Base-by-base conservation (phyloP, 2,329 filamentous ascomycete species). In the Fusarium hainanense region DNA sequence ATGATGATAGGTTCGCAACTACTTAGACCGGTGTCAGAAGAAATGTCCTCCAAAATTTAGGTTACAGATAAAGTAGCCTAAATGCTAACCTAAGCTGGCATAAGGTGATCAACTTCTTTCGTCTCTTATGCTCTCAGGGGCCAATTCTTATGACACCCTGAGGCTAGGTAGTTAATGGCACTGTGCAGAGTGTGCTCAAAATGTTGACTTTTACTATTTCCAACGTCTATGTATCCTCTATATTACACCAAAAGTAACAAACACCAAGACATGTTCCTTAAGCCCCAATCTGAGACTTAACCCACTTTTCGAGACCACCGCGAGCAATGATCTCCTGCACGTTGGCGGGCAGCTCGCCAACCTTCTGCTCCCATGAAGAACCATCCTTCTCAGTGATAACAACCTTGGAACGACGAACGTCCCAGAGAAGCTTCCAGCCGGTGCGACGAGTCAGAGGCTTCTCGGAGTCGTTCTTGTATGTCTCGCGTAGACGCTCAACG, bases 391-490 rank as follows among this genome's bases (percentile, higher is more conserved):
- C 92, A 21, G 87, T 87, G 2, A 97, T 85, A 2, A 85, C 85
- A 8, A 97, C 90, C 73, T 86, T 88, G 78, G 89, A 93, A 61
- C 90, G 84, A 61, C 86, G 82, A 13, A 97, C 88, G 78, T 97
- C 93, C 93, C 93, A 97, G 6, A 87, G 84, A 28, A 97, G 84
- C 51, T 84, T 94, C 94, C 93, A 97, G 16, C 93, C 93, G 0
- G 93, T 97, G 30, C 93, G 85, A 28, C 90, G 84, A 0, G 93
- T 94, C 18, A 89, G 79, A 43, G 84, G 76, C 79, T 90, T 91
- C 32, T 82, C 75, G 3, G 73, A 80, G 16, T 82, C 79, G 20
- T 75, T 79, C 54, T 81, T 79, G 77, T 89, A 94, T 1, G 84
- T 84, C 76, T 88, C 88, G 3, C 92, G 83, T 23, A 95, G 83